Base-by-base conservation (phyloP, 805 yeast species). In the Candida incommunis region DNA sequence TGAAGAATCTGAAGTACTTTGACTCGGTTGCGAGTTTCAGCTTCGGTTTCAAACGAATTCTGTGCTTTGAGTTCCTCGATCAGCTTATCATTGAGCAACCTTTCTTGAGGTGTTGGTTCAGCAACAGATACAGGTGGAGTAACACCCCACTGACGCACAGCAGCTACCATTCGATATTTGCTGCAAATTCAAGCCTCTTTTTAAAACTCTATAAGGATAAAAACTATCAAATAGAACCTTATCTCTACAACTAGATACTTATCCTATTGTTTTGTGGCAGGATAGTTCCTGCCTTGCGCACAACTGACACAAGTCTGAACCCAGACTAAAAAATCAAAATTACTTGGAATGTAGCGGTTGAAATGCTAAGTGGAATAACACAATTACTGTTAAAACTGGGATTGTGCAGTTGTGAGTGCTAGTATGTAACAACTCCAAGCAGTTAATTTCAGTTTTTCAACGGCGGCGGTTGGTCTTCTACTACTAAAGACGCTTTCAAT, bases 21-120 rank as follows among this genome's bases (percentile, higher is more conserved):
- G 2, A 78, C 82, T 58, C 98, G 55, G 56, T 80, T 83, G 51
- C 72, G 76, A 0, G 96, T 84, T 44, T 84, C 96, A 13, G 68
- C 73, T 57, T 86, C 96, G 42, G 80, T 69, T 62, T 92, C 98
- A 60, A 92, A 92, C 1, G 96, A 86, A 2, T 88, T 90, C 54
- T 83, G 83, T 22, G 66, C 70, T 59, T 87, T 82, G 42, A 92
- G 68, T 60, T 87, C 96, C 44, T 71, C 74, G 41, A 92, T 78
- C 60, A 92, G 66, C 41, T 68, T 63, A 56, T 83, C 95, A 58
- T 92, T 92, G 46, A 87, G 62, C 23, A 66, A 67, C 44, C 78
- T 78, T 59, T 92, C 98, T 23, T 75, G 76, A 1, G 85, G 76
- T 0, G 94, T 82, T 0, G 98, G 88, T 7, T 83, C 84, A 0